These are phyloP conservation scores for Neurospora sp. DNA, from an alignment of 495 filamentous ascomycete species.

Conservation along the genomic window DNA sequence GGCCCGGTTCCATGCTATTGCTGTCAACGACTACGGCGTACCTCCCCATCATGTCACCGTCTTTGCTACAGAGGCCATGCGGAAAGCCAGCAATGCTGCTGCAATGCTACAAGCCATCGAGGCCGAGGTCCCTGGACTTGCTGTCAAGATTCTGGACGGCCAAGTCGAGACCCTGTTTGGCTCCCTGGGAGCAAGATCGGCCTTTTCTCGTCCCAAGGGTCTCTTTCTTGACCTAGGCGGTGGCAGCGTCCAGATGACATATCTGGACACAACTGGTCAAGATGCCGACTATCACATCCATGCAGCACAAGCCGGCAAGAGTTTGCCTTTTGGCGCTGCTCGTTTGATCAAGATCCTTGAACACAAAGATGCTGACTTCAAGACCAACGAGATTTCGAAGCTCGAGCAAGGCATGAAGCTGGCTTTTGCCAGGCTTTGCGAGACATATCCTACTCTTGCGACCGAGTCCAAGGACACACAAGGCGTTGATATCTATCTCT, in stretches of 20 bases:
- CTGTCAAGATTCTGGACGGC: slow-evolving; percentile 63
- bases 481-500: slow-evolving; percentile 71
- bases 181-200: slow-evolving; percentile 71
- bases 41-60: slow-evolving; percentile 52
- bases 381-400: slow-evolving; percentile 40
- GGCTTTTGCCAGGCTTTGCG: slow-evolving; percentile 55
- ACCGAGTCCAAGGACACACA: slow-evolving; percentile 28
- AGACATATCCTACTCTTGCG: slow-evolving; percentile 37
- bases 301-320: slow-evolving; percentile 38
- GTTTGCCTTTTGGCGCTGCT: slow-evolving; percentile 80
- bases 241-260: slow-evolving; percentile 84
- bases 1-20: slow-evolving; percentile 63
- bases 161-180: slow-evolving; percentile 76
- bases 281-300: slow-evolving; percentile 29
- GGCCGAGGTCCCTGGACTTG: slow-evolving; percentile 44
- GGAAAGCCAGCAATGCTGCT: slow-evolving; percentile 63
- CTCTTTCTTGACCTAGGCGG: slow-evolving; percentile 86
- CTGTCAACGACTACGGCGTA: slow-evolving; percentile 53
- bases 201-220: slow-evolving; percentile 48
- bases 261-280: slow-evolving; percentile 56
- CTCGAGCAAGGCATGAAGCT: slow-evolving; percentile 47
- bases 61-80: slow-evolving; percentile 83
- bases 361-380: slow-evolving; percentile 30
- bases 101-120: slow-evolving; percentile 57
- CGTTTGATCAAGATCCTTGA: slow-evolving; percentile 56